Evolutionary conservation across 177 flowering plant genomes (phyloP).

Genomic region (Telopea speciosissima): DNA sequence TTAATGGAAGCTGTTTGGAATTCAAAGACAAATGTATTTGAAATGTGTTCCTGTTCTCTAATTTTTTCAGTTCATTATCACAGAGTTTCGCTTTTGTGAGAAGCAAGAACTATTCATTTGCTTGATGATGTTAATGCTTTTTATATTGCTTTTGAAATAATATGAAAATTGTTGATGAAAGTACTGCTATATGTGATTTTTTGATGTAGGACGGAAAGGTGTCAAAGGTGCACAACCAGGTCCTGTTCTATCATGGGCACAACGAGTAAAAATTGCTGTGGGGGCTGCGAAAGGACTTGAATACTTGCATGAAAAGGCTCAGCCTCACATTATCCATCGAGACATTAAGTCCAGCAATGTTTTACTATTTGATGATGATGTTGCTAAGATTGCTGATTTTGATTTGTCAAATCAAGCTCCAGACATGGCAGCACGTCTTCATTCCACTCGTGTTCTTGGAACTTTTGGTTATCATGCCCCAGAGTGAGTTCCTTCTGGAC

Average conservation of each 20-base stretch:
- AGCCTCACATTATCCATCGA: slow-evolving; percentile 70
- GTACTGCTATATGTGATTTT: slow-evolving; percentile 3
- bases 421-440: slow-evolving; percentile 83
- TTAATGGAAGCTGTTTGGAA: neutral
- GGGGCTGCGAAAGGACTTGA: slow-evolving; percentile 89
- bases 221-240: slow-evolving; percentile 88
- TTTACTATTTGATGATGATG: slow-evolving; percentile 69
- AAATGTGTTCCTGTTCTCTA: neutral
- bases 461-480: slow-evolving; percentile 95
- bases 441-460: slow-evolving; percentile 90
- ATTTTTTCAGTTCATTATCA: neutral
- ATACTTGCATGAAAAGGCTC: slow-evolving; percentile 78
- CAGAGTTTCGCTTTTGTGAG: neutral
- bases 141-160: neutral
- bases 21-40: neutral
- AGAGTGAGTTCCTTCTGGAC: slow-evolving; percentile 42
- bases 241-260: slow-evolving; percentile 69
- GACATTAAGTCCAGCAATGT: slow-evolving; percentile 84
- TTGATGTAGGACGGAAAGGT: slow-evolving; percentile 63
- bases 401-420: slow-evolving; percentile 89
- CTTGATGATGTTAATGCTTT: neutral
- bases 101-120: neutral
- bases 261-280: slow-evolving; percentile 78
- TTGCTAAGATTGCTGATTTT: slow-evolving; percentile 79
- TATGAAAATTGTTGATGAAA: neutral